phyloP scores from a whole-genome alignment of 2,329 filamentous ascomycete species.

The Alternaria sp. region DNA sequence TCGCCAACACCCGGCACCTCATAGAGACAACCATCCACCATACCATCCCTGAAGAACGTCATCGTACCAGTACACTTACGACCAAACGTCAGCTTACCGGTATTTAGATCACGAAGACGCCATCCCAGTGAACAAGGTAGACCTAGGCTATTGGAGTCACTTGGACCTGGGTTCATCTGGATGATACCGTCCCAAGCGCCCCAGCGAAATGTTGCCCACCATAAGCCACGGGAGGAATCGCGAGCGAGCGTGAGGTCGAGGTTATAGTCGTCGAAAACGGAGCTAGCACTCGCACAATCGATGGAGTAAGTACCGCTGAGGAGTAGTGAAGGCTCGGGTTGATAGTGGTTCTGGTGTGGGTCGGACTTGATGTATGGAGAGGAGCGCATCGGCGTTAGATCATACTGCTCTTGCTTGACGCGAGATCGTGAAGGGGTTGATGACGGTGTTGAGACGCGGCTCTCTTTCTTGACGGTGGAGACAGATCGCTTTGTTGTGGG shows the following conservation, averaged over 20 bases:
- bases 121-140: slow-evolving; percentile 31
- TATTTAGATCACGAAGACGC: slow-evolving; percentile 43
- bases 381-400: not conserved
- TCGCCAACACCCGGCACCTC: slow-evolving; percentile 35
- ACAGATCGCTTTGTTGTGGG: not conserved
- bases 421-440: slow-evolving; percentile 15
- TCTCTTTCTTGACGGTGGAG: not conserved
- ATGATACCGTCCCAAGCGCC: slow-evolving; percentile 55
- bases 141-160: slow-evolving; percentile 12
- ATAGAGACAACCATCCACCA: slow-evolving; percentile 31
- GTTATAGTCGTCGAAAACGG: slow-evolving; percentile 32
- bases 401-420: slow-evolving; percentile 17
- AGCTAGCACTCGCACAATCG: slow-evolving; percentile 30
- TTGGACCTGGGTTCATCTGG: slow-evolving; percentile 42
- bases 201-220: slow-evolving; percentile 60
- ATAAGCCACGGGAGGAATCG: slow-evolving; percentile 36
- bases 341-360: not conserved
- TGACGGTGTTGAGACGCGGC: not conserved
- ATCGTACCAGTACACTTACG: slow-evolving; percentile 46
- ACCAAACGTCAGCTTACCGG: slow-evolving; percentile 38
- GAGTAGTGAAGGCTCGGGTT: slow-evolving; percentile 14
- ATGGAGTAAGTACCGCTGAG: slow-evolving; percentile 59
- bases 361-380: slow-evolving; percentile 10
- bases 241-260: slow-evolving; percentile 48
- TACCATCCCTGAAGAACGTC: slow-evolving; percentile 30